phyloP scores from a whole-genome alignment of 2,329 filamentous ascomycete species.

The Penicillium crustosum region DNA sequence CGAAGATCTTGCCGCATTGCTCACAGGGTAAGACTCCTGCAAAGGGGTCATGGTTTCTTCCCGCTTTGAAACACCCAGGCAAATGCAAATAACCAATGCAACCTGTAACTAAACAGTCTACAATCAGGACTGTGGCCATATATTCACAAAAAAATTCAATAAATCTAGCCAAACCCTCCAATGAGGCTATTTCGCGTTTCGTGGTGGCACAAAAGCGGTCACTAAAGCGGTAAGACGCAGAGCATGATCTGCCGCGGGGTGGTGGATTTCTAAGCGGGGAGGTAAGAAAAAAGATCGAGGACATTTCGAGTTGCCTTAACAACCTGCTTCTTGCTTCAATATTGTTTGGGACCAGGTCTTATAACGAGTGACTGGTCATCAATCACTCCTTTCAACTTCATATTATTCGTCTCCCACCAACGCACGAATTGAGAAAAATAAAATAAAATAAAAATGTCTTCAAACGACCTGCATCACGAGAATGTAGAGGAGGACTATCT shows the following conservation, averaged over 20 bases:
- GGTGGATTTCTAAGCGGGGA: constrained; percentile 30
- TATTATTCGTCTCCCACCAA: not conserved
- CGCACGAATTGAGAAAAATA: not conserved
- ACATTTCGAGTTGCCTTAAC: not conserved
- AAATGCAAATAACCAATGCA: not conserved
- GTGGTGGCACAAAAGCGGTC: constrained; percentile 2
- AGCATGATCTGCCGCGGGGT: constrained; percentile 18
- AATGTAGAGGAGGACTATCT: constrained; percentile 71
- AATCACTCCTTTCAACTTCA: not conserved
- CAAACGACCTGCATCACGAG: constrained; percentile 44
- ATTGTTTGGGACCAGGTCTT: not conserved
- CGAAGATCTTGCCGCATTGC: constrained; percentile 6
- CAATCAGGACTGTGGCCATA: not conserved
- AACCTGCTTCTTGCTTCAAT: not conserved
- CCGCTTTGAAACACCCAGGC: not conserved
- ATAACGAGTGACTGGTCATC: not conserved
- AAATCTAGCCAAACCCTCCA: not conserved
- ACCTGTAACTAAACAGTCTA: not conserved
- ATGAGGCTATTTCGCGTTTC: not conserved
- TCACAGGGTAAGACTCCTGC: not conserved
- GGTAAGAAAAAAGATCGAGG: constrained; percentile 22
- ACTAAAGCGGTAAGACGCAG: not conserved
- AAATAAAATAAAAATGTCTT: constrained; percentile 34
- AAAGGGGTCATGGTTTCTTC: not conserved
- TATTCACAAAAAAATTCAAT: not conserved